Conservation (phyloP, 2,329 filamentous ascomycete genomes). For the Lasiodiplodia sp. region DNA sequence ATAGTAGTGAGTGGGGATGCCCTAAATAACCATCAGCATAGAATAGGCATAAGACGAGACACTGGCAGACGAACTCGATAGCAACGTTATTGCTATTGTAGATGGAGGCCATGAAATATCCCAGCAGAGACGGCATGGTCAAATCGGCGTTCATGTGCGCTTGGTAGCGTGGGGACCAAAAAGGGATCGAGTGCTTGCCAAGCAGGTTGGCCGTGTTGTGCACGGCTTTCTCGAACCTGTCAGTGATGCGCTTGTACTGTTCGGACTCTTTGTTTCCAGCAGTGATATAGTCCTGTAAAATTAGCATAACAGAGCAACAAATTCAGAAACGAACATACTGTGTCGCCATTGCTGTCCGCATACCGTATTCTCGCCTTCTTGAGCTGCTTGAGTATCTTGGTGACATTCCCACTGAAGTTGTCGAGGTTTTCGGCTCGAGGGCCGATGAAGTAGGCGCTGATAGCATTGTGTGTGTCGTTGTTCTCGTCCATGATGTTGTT, state of each 20-base stretch:
- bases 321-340: background rate
- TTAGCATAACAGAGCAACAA: too few species aligned
- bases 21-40: background rate
- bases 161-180: slow-evolving; percentile 57
- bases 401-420: slow-evolving; percentile 50
- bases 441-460: slow-evolving; percentile 54
- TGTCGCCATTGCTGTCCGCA: slow-evolving; percentile 48
- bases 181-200: slow-evolving; percentile 54
- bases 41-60: too few species aligned
- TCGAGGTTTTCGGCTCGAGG: slow-evolving; percentile 54
- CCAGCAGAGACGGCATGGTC: slow-evolving; percentile 53
- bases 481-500: background rate
- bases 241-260: slow-evolving; percentile 45
- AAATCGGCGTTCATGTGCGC: slow-evolving; percentile 56
- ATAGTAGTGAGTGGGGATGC: slow-evolving; percentile 56
- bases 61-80: slow-evolving; percentile 39
- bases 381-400: slow-evolving; percentile 49
- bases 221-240: slow-evolving; percentile 46
- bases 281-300: slow-evolving; percentile 44
- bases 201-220: slow-evolving; percentile 48
- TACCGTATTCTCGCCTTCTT: slow-evolving; percentile 45
- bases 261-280: too few species aligned
- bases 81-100: slow-evolving; percentile 61
- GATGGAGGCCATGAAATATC: slow-evolving; percentile 59
- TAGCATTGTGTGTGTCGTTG: slow-evolving; percentile 32